phyloP scores from a whole-genome alignment of 371 early-diverging fungal species.

The Batrachochytrium dendrobatidis region DNA sequence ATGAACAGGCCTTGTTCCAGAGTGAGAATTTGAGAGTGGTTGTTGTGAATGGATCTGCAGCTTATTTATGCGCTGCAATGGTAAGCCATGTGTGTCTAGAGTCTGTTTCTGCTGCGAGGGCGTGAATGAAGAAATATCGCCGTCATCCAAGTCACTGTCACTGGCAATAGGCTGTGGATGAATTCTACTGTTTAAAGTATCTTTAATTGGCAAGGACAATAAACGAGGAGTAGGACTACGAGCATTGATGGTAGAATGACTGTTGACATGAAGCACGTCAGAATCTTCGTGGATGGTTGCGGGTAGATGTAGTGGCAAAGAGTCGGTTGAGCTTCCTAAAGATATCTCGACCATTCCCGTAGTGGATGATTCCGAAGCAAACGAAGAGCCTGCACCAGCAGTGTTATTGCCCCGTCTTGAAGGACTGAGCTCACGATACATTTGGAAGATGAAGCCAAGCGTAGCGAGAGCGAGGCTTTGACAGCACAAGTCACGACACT shows the following conservation, averaged over 20 bases:
- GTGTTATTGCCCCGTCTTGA: no score
- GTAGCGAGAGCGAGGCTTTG: no score
- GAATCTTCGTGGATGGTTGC: background rate
- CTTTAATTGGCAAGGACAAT: background rate
- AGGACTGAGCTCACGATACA: no score
- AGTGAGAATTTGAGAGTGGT: background rate
- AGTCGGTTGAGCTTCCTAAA: background rate
- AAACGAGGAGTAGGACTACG: background rate
- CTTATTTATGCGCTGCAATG: background rate
- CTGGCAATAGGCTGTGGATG: background rate
- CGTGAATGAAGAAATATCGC: background rate
- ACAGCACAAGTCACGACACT: no score
- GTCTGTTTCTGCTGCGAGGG: background rate
- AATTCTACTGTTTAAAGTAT: no score
- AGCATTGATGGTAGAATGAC: background rate
- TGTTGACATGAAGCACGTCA: background rate
- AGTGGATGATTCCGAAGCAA: background rate
- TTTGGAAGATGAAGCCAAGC: no score
- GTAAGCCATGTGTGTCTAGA: no score
- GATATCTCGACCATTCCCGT: conserved; percentile 1
- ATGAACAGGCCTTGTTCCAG: background rate
- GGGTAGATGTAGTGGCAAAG: background rate
- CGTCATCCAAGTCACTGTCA: background rate
- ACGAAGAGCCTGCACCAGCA: background rate
- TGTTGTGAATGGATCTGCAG: background rate